These are phyloP conservation scores for Cynara cardunculus DNA, from an alignment of 129 eudicot species.

Conservation along the genomic window DNA sequence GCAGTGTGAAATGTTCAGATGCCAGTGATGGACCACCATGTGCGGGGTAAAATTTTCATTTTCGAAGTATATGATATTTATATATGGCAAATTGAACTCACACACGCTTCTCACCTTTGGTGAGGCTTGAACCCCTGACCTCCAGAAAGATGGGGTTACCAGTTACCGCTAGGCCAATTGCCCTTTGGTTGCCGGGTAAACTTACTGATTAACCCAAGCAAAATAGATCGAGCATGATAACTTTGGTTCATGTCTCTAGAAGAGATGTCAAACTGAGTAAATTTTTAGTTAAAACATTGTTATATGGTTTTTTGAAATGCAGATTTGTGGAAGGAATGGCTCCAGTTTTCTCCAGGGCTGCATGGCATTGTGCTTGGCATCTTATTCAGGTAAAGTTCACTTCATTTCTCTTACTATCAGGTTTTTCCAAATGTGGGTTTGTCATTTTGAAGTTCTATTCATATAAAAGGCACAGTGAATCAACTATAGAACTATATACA, in stretches of 20 bases:
- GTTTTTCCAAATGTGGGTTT: not conserved
- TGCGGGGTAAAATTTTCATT: conserved; percentile 66
- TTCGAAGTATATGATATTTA: not conserved
- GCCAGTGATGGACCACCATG: conserved; percentile 93
- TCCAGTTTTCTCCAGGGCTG: conserved; percentile 95
- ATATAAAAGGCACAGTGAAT: not conserved
- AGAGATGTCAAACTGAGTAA: not conserved
- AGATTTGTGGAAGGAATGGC: conserved; percentile 99
- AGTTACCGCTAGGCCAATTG: too few relatives aligned
- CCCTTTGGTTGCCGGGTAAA: too few relatives aligned
- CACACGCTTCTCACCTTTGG: not conserved
- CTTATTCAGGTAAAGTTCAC: conserved; percentile 69
- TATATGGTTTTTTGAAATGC: conserved; percentile 22
- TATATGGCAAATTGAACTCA: not conserved
- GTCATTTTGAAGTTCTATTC: not conserved
- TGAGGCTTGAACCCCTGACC: not conserved
- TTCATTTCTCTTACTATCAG: not conserved
- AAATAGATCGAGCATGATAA: not conserved
- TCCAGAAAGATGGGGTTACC: not conserved
- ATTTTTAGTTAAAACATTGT: not conserved
- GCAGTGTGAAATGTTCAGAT: conserved; percentile 68
- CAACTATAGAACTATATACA: not conserved
- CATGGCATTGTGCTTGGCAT: conserved; percentile 99
- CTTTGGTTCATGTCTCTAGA: not conserved
- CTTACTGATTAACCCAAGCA: not conserved